Evolutionary conservation across 768 basidiomycete species (phyloP).

Genomic region (Leccinum arenicola): DNA sequence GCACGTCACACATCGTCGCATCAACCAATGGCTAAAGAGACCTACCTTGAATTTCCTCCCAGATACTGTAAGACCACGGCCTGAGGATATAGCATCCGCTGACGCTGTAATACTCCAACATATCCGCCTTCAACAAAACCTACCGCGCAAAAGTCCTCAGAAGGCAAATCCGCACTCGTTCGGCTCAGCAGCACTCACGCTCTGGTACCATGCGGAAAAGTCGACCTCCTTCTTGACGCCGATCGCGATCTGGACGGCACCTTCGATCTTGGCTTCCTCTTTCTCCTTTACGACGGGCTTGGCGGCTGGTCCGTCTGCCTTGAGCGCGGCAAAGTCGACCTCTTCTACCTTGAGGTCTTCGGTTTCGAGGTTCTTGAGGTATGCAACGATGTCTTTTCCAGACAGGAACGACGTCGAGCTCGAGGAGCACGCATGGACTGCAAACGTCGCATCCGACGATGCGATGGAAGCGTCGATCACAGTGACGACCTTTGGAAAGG

Average conservation of each 20-base stretch:
- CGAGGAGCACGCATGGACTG: slow-evolving; percentile 73
- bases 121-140: slow-evolving; percentile 98
- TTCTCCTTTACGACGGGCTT: slow-evolving; percentile 51
- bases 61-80: slow-evolving; percentile 96
- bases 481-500: slow-evolving; percentile 69
- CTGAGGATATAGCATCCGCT: slow-evolving; percentile 98
- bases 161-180: slow-evolving; percentile 1
- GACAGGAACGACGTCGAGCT: slow-evolving; percentile 73
- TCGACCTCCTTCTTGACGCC: slow-evolving; percentile 95
- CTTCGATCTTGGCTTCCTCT: slow-evolving; percentile 80
- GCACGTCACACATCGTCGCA: not conserved
- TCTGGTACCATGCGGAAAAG: slow-evolving; percentile 93
- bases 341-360: slow-evolving; percentile 62
- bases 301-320: slow-evolving; percentile 40
- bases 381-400: slow-evolving; percentile 70
- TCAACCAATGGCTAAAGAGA: not conserved
- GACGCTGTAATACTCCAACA: slow-evolving; percentile 99
- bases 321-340: slow-evolving; percentile 68
- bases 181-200: slow-evolving; percentile 45
- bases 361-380: slow-evolving; percentile 71
- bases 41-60: slow-evolving; percentile 92
- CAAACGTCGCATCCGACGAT: slow-evolving; percentile 59
- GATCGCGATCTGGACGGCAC: slow-evolving; percentile 88
- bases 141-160: slow-evolving; percentile 31
- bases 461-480: slow-evolving; percentile 79